phyloP scores from a whole-genome alignment of 805 yeast species.

The Tetrapisispora fleetii region DNA sequence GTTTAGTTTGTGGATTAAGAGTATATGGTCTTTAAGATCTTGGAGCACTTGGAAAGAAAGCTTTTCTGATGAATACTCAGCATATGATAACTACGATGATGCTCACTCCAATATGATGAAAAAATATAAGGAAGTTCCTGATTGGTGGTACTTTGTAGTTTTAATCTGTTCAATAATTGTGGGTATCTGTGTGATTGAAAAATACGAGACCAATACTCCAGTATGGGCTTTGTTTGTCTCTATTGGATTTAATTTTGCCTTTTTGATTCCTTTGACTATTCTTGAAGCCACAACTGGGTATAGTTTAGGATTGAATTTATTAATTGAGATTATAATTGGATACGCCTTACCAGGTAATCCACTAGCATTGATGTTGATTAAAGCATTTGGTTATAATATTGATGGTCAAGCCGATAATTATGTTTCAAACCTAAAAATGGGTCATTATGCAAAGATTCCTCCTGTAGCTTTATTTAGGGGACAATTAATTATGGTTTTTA shows the following conservation, averaged over 20 bases:
- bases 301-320: slow-evolving; percentile 39
- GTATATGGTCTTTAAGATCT: slow-evolving; percentile 9
- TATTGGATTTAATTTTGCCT: slow-evolving; percentile 39
- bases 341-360: slow-evolving; percentile 50
- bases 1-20: slow-evolving; percentile 26
- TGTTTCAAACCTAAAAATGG: slow-evolving; percentile 46
- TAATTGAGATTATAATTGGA: slow-evolving; percentile 48
- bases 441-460: slow-evolving; percentile 49
- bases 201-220: slow-evolving; percentile 42
- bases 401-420: slow-evolving; percentile 57
- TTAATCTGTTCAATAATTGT: slow-evolving; percentile 36
- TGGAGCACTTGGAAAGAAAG: slow-evolving; percentile 15
- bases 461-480: slow-evolving; percentile 49
- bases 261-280: slow-evolving; percentile 43
- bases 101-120: slow-evolving; percentile 51
- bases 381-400: slow-evolving; percentile 47
- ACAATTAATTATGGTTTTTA: slow-evolving; percentile 29
- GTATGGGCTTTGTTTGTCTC: slow-evolving; percentile 52
- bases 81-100: slow-evolving; percentile 32
- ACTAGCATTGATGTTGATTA: slow-evolving; percentile 41
- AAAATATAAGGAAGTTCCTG: slow-evolving; percentile 59
- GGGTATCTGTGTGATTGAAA: slow-evolving; percentile 29
- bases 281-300: slow-evolving; percentile 41
- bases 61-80: slow-evolving; percentile 25
- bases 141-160: slow-evolving; percentile 41